Percentiles rank a stretch among this genome's conserved stretches.
Evolutionary conservation across 1,284 basidiomycete species (phyloP).

Genomic region (Marasmius oreades): DNA sequence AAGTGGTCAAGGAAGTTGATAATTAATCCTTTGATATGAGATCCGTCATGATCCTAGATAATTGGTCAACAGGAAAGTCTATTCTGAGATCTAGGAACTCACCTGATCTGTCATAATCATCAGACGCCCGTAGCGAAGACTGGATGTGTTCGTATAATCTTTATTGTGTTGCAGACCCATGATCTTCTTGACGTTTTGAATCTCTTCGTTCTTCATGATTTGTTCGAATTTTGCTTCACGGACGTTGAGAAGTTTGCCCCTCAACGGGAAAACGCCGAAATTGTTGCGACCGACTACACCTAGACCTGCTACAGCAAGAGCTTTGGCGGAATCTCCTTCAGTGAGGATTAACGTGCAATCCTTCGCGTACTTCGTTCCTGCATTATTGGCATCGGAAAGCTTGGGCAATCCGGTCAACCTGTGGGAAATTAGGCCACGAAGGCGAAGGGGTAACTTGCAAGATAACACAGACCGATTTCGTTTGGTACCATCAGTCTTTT

Average conservation of each 20-base stretch:
- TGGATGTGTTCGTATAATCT: constrained; percentile 72
- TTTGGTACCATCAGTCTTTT: constrained; percentile 96
- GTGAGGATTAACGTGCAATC: constrained; percentile 96
- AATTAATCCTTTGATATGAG: constrained; percentile 98
- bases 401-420: constrained; percentile 91
- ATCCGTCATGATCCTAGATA: constrained; percentile 96
- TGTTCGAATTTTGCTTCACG: constrained; percentile 95
- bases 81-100: constrained; percentile 8
- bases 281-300: constrained; percentile 95
- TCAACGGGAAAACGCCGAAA: constrained; percentile 96
- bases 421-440: constrained; percentile 6
- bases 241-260: constrained; percentile 97
- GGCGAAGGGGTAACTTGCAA: neutral
- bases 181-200: constrained; percentile 97
- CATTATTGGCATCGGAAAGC: constrained; percentile 97
- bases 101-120: constrained; percentile 99
- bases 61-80: constrained; percentile 11
- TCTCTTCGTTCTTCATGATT: constrained; percentile 98
- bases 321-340: constrained; percentile 99
- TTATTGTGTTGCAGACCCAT: constrained; percentile 95
- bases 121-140: constrained; percentile 88
- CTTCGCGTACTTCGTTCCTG: constrained; percentile 79
- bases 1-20: constrained; percentile 99
- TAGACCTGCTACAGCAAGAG: constrained; percentile 92
- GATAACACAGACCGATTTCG: constrained; percentile 63